phyloP scores from a whole-genome alignment of 2,329 filamentous ascomycete genomes.

The Penicillium expansum region DNA sequence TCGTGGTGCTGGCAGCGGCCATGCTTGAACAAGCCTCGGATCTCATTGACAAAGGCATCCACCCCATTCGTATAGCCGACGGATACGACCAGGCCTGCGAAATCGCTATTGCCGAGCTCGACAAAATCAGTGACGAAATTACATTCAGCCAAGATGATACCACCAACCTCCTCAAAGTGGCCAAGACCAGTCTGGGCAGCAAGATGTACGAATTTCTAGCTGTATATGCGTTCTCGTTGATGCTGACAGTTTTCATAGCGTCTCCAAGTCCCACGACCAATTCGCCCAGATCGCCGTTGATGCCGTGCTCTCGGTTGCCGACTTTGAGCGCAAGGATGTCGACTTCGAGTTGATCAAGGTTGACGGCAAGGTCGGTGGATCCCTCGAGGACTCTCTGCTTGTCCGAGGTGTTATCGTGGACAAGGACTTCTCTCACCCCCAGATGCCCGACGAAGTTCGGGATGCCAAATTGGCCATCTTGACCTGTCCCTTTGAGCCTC shows the following conservation, averaged over 20 bases:
- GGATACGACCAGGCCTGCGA: conserved; percentile 98
- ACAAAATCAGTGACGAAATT: conserved; percentile 88
- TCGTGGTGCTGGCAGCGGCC: conserved; percentile 91
- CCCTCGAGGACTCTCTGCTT: conserved; percentile 87
- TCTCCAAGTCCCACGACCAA: conserved; percentile 97
- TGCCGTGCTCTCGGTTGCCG: conserved; percentile 92
- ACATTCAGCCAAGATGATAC: conserved; percentile 78
- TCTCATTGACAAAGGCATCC: conserved; percentile 98
- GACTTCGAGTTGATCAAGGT: conserved; percentile 99
- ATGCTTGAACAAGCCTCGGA: conserved; percentile 95
- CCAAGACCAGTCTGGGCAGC: conserved; percentile 91
- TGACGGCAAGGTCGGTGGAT: conserved; percentile 93
- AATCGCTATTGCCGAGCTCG: conserved; percentile 87
- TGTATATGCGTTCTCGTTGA: not conserved
- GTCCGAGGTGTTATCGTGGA: conserved; percentile 98
- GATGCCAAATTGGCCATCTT: conserved; percentile 97
- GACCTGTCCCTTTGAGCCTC: conserved; percentile 96
- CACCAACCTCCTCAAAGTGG: conserved; percentile 86
- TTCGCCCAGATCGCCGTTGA: conserved; percentile 97
- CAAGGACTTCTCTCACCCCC: conserved; percentile 99
- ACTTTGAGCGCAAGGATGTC: conserved; percentile 93
- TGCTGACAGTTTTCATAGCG: conserved; percentile 44
- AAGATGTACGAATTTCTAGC: conserved; percentile 66
- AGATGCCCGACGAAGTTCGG: conserved; percentile 93
- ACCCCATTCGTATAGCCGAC: conserved; percentile 97